A percentile compares a stretch with the other conserved stretches of the same genome.
phyloP scores from a whole-genome alignment of 495 filamentous ascomycete genomes.

The Talaromyces liani region DNA sequence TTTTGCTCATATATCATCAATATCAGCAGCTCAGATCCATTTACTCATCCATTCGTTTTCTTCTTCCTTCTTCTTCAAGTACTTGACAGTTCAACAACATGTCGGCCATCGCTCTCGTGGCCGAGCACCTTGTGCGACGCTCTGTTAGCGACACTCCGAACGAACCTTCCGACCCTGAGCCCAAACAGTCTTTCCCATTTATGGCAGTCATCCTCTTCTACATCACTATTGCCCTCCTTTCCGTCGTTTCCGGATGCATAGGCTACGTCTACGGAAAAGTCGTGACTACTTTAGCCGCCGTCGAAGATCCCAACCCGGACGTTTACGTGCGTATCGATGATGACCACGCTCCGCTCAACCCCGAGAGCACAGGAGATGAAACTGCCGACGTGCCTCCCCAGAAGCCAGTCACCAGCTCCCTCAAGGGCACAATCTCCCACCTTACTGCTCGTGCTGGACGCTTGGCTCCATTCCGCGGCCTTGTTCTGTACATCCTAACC shows the following conservation, averaged over 20 bases:
- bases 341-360: constrained; percentile 23
- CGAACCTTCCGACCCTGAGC: background rate
- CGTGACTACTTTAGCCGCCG: constrained; percentile 50
- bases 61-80: background rate
- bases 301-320: constrained; percentile 55
- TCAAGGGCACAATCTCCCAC: constrained; percentile 50
- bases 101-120: constrained; percentile 6
- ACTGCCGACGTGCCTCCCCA: constrained; percentile 20
- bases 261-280: constrained; percentile 54
- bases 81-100: background rate
- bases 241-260: constrained; percentile 11
- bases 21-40: background rate
- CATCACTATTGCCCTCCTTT: constrained; percentile 9
- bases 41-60: background rate
- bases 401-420: constrained; percentile 51
- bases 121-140: constrained; percentile 17
- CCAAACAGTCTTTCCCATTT: constrained; percentile 9
- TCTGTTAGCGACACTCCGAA: constrained; percentile 10
- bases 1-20: background rate
- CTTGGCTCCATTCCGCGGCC: constrained; percentile 52
- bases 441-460: constrained; percentile 48
- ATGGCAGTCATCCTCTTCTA: constrained; percentile 13
- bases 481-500: constrained; percentile 29
- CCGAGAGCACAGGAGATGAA: constrained; percentile 12
- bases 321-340: constrained; percentile 42